Evolutionary conservation across 2,329 filamentous ascomycete genomes (phyloP).

Genomic region (Hortaea sp.): DNA sequence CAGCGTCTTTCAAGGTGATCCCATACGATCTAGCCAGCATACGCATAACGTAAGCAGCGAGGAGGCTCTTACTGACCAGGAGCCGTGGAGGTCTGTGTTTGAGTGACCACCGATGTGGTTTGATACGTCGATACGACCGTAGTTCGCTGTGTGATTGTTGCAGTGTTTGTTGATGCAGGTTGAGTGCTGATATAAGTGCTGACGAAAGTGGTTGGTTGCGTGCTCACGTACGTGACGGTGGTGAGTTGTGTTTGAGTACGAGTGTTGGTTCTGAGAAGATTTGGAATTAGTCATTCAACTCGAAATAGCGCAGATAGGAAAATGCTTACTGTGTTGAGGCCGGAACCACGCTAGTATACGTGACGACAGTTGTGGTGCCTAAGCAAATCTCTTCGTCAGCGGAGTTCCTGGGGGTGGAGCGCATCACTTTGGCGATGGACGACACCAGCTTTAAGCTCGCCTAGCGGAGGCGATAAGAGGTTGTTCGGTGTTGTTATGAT

Average conservation of each 20-base stretch:
- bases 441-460: too few species aligned
- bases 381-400: not conserved
- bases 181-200: not conserved
- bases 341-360: not conserved
- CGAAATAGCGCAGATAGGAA: too few species aligned
- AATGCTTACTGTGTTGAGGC: not conserved
- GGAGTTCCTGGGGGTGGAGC: too few species aligned
- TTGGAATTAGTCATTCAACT: not conserved
- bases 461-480: too few species aligned
- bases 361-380: not conserved
- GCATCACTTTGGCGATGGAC: too few species aligned
- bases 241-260: not conserved
- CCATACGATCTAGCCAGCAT: too few species aligned
- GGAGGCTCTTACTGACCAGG: too few species aligned
- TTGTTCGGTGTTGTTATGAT: too few species aligned
- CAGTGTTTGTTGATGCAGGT: not conserved
- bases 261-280: not conserved
- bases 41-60: too few species aligned
- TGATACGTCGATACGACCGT: not conserved
- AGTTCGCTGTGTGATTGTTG: not conserved
- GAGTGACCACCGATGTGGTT: not conserved
- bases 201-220: not conserved
- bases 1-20: not conserved
- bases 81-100: too few species aligned
- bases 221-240: not conserved